Percentiles rank a stretch among this genome's conserved stretches.
phyloP scores from a whole-genome alignment of 148 eudicot genomes.

The Amaranthus hypochondriacus region DNA sequence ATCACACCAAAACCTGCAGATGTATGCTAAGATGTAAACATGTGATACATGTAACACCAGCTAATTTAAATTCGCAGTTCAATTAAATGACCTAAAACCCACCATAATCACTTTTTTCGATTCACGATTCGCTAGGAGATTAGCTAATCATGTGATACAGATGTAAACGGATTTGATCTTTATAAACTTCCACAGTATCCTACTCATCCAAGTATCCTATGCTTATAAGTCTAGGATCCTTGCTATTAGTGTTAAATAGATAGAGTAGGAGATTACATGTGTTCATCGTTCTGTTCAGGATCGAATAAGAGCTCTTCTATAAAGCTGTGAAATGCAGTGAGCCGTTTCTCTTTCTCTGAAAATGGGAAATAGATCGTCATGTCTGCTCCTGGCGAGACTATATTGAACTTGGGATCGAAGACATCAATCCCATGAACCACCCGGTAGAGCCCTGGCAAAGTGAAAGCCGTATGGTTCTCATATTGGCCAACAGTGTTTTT shows the following conservation, averaged over 20 bases:
- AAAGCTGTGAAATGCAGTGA: conserved; percentile 60
- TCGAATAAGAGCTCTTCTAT: conserved; percentile 74
- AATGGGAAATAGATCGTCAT: conserved; percentile 78
- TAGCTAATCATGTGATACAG: no score
- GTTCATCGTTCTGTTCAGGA: conserved; percentile 73
- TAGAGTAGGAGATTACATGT: conserved; percentile 49
- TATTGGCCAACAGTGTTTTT: conserved; percentile 93
- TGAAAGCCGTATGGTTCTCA: conserved; percentile 90
- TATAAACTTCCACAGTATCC: neutral
- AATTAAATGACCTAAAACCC: no score
- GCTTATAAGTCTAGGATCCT: neutral
- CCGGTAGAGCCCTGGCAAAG: conserved; percentile 82
- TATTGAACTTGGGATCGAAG: conserved; percentile 96
- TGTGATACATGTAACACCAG: no score
- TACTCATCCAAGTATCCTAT: neutral
- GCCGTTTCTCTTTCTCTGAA: conserved; percentile 61
- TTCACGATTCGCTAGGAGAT: no score
- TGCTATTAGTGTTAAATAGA: neutral
- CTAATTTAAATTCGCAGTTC: no score
- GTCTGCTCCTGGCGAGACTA: conserved; percentile 97
- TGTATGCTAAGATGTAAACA: neutral
- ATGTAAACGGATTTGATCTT: no score
- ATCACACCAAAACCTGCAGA: neutral
- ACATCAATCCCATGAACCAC: conserved; percentile 97
- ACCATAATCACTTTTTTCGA: no score